Base-by-base conservation (phyloP, 2,329 filamentous ascomycete genomes). In the Penicillium concentricum region DNA sequence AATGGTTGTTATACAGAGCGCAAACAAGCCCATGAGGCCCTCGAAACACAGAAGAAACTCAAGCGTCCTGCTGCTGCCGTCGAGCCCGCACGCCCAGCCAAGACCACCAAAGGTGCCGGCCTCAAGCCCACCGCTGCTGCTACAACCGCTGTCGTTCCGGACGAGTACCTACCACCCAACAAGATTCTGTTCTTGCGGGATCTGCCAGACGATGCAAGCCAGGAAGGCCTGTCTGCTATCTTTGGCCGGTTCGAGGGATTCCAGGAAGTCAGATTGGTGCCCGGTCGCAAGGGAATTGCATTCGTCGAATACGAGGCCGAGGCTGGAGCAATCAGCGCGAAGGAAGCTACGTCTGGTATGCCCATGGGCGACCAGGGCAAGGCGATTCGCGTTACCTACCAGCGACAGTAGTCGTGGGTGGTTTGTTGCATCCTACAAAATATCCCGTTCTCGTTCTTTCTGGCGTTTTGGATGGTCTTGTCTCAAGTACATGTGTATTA, bases 291-390 rank as follows among this genome's bases (percentile, higher is more conserved):
- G 62, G 91, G 91, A 3, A 92, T 99, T 74, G 94, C 92, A 0
- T 99, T 99, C 74, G 91, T 97, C 58, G 94, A 99, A 76, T 99
- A 97, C 78, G 91, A 96, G 69, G 87, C 85, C 64, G 92, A 97
- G 78, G 83, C 87, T 46, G 92, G 91, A 41, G 92, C 94, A 28
- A 96, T 96, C 68, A 88, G 87, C 53, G 94, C 94, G 18, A 97
- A 96, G 82, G 93, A 97, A 81, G 91, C 88, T 62, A 96, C 91
- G 32, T 88, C 90, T 13, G 91, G 91, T 22, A 92, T 94, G 85
- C 81, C 85, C 24, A 79, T 99, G 65, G 89, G 88, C 51, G 86
- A 86, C 18, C 86, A 86, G 44, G 84, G 84, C 64, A 90, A 91
- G 77, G 81, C 86, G 8, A 91, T 99, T 74, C 95, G 94, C 79